Base-by-base conservation (phyloP, 192 early-diverging fungal genomes). In the Gaertneriomyces sp. region DNA sequence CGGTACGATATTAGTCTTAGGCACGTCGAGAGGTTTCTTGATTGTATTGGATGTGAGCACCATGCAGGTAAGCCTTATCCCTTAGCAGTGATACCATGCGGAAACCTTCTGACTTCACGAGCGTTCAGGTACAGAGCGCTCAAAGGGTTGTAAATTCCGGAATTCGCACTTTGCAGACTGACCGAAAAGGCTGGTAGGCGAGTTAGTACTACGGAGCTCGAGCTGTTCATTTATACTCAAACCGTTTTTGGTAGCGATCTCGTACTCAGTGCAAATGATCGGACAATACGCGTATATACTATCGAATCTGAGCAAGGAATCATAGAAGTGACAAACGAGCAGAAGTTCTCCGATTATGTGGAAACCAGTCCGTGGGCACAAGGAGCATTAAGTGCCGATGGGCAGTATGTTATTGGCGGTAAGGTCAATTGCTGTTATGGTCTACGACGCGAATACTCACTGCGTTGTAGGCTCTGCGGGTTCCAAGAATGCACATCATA, bases 321-420 rank as follows among this genome's bases (percentile, higher is more conserved):
- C 16, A 43, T 62, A 8, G 8, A 45, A 1, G 25, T 81, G 10
- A 75, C 76, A 39, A 41, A 61, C 41, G 68, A 70, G 55, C 78
- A 87, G 54, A 93, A 93, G 72, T 96, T 92, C 66, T 85, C 86
- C 73, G 95, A 99, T 74, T 81, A 88, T 7, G 90, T 99, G 45
- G 93, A 99, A 63, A 85, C 87, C 42, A 83, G 88, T 60, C 90
- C 91, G 63, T 99, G 97, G 97, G 83, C 80, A 8, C 84, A 91
- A 61, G 88, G 90, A 49, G 86, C 89, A 41, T 94, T 98, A 67
- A 96, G 89, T 58, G 81, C 88, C 0, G 89, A 91, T 56, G 91
- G 90, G 0, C 93, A 97, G 69, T 95, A 90, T 76, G 90, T 99
- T 10, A 87, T 96, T 69, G 91, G 88, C 52, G 91, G 85, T 87